Evolutionary conservation across 345 rosid species (phyloP), one percentile per base, ranked within the genome.

Genomic region (Pistacia atlantica): DNA sequence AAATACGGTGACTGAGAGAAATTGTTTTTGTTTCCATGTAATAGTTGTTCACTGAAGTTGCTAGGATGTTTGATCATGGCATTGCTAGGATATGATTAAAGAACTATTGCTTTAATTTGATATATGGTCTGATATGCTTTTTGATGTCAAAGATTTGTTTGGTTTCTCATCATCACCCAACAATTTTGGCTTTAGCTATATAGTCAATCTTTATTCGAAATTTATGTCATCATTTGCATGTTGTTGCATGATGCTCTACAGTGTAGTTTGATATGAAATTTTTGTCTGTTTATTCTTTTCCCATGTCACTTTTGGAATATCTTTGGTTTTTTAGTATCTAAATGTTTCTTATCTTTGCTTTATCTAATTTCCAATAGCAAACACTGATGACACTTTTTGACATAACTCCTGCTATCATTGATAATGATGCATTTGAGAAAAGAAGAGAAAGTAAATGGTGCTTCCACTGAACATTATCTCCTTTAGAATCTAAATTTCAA

Each of bases 161-260:
- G 9, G 17, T 52, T 42, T 6, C 67, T 74, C 25, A 75, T 64
- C 18, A 69, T 57, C 68, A 1, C 76, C 75, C 68, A 75, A 22
- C 68, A 58, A 54, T 65, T 80, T 6, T 49, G 57, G 77, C 76
- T 70, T 71, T 76, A 22, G 25, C 51, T 67, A 20, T 28, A 11
- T 57, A 48, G 76, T 75, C 72, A 75, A 61, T 49, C 51, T 52
- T 78, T 38, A 57, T 56, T 67, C 65, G 7, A 61, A 58, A 58
- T 38, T 60, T 59, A 22, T 58, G 61, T 61, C 69, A 51, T 73
- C 52, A 59, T 73, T 59, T 67, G 35, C 77, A 73, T 74, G 64
- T 67, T 71, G 35, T 45, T 37, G 37, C 73, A 72, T 71, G 55
- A 48, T 72, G 60, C 22, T 56, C 55, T 51, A 12, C 31, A 52